Evolutionary conservation across 306 rosid genomes (phyloP).

Genomic region (Medicago truncatula): DNA sequence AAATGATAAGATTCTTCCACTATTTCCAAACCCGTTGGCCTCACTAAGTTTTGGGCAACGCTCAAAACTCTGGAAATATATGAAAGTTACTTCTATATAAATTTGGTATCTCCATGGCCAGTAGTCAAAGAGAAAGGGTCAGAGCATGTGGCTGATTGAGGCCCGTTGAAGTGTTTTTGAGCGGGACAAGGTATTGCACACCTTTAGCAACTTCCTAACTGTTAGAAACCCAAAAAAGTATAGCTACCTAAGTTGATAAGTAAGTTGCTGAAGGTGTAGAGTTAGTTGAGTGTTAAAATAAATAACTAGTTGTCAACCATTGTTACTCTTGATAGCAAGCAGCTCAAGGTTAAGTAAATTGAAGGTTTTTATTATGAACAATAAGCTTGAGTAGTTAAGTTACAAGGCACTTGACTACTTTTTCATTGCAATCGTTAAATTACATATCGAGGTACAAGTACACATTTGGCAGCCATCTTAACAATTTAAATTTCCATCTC

Average conservation of each 20-base stretch:
- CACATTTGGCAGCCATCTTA: conserved; percentile 13
- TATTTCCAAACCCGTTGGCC: conserved; percentile 3
- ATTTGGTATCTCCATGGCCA: not conserved
- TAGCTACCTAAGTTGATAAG: conserved; percentile 8
- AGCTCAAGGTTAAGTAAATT: conserved; percentile 1
- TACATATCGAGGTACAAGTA: not conserved
- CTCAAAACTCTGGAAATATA: not conserved
- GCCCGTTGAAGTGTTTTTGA: no score
- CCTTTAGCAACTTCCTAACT: not conserved
- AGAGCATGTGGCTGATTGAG: no score
- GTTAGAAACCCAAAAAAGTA: conserved; percentile 1
- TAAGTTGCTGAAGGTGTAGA: not conserved
- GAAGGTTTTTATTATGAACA: conserved; percentile 2
- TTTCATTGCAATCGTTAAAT: not conserved
- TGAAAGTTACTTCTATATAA: conserved; percentile 5
- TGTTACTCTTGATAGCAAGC: not conserved
- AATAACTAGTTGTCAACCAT: not conserved
- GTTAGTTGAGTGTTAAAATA: not conserved
- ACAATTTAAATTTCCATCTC: conserved; percentile 33
- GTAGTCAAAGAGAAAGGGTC: no score
- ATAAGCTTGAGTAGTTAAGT: not conserved
- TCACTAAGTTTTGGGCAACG: not conserved
- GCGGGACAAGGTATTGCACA: no score
- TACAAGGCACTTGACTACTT: not conserved
- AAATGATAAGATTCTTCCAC: not conserved